A percentile compares a stretch with the other conserved stretches of the same genome.
phyloP scores from a whole-genome alignment of 2,329 filamentous ascomycete species.

The Orbilia blumenaviensis region DNA sequence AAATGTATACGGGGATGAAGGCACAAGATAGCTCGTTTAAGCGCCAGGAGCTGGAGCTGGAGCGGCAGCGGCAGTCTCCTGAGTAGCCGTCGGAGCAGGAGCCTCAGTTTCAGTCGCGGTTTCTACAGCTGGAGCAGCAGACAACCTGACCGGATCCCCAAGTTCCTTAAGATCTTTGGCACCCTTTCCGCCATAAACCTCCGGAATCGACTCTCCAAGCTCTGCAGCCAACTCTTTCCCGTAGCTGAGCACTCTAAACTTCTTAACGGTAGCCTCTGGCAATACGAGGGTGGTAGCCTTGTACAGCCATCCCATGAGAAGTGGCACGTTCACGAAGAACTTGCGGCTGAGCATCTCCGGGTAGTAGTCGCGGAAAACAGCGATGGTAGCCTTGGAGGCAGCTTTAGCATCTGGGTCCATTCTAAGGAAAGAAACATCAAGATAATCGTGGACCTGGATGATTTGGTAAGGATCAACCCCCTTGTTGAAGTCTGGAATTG shows the following conservation, averaged over 20 bases:
- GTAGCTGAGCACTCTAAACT: conserved; percentile 80
- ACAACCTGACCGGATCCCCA: conserved; percentile 53
- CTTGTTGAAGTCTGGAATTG: conserved; percentile 74
- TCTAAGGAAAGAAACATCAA: conserved; percentile 84
- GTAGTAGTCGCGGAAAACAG: conserved; percentile 81
- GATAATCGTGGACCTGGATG: conserved; percentile 93
- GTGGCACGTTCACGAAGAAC: conserved; percentile 94
- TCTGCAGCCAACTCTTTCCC: conserved; percentile 74
- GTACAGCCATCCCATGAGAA: conserved; percentile 89
- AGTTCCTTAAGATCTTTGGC: conserved; percentile 63
- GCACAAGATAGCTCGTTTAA: too few species aligned
- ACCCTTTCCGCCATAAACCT: conserved; percentile 80
- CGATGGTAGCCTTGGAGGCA: conserved; percentile 81
- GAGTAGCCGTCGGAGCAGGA: neutral
- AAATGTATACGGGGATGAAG: neutral
- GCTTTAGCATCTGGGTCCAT: conserved; percentile 79
- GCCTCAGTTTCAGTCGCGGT: neutral
- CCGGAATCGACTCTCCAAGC: conserved; percentile 74
- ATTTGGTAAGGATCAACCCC: conserved; percentile 83
- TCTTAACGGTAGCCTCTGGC: conserved; percentile 76
- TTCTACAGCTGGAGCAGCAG: conserved; percentile 5
- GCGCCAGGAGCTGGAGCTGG: neutral
- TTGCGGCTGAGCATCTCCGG: conserved; percentile 89
- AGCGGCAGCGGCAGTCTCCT: neutral
- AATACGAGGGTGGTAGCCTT: conserved; percentile 78